These are phyloP conservation scores for Vachellia collinsii DNA, from an alignment of 306 rosid species.

Conservation along the genomic window DNA sequence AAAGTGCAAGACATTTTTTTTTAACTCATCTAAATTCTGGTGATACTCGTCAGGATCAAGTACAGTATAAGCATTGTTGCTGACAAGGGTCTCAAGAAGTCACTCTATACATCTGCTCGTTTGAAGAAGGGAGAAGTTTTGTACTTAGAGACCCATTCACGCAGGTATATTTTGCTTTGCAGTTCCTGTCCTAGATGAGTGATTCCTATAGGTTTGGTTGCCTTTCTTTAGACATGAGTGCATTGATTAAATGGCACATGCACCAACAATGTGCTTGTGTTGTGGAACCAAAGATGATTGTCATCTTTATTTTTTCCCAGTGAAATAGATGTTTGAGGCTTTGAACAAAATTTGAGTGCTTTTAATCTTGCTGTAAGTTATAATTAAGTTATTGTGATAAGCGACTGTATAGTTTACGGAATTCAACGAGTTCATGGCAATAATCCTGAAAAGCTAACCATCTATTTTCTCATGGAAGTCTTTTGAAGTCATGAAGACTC, in stretches of 20 bases:
- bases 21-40: background rate
- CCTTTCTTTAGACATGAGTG: background rate
- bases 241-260: background rate
- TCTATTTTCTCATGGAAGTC: constrained; percentile 29
- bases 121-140: constrained; percentile 97
- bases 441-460: background rate
- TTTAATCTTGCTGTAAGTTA: background rate
- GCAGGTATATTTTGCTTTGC: constrained; percentile 59
- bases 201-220: constrained; percentile 10
- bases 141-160: constrained; percentile 82
- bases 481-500: constrained; percentile 19
- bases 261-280: background rate
- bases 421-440: constrained; percentile 17
- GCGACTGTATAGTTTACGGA: constrained; percentile 1
- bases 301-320: background rate
- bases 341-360: constrained; percentile 15
- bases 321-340: background rate
- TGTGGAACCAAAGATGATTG: constrained; percentile 14
- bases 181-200: constrained; percentile 34
- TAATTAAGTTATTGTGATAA: background rate
- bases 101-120: constrained; percentile 87
- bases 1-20: constrained; percentile 19
- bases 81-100: constrained; percentile 93
- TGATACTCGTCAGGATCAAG: constrained; percentile 70
- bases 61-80: constrained; percentile 98